Evolutionary conservation across 257 asterid genomes (phyloP).

Genomic region (Salvia splendens): DNA sequence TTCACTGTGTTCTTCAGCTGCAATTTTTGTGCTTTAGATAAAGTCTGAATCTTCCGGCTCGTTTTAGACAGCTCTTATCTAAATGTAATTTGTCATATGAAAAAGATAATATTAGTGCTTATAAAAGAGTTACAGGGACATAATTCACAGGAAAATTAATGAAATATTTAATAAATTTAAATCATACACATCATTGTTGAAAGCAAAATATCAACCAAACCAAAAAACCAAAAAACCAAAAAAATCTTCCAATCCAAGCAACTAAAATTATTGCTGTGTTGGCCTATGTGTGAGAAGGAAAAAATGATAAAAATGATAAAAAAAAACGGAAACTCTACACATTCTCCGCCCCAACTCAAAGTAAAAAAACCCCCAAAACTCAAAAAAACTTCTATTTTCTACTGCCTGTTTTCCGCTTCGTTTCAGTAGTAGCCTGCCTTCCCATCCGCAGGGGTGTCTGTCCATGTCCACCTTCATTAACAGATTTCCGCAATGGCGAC

Average conservation of each 20-base stretch:
- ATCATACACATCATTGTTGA: conserved; percentile 24
- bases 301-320: background rate
- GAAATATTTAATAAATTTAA: conserved; percentile 17
- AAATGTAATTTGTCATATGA: background rate
- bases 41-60: background rate
- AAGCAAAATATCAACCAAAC: conserved; percentile 27
- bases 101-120: background rate
- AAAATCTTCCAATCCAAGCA: conserved; percentile 34
- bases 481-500: conserved; percentile 57
- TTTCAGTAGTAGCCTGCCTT: conserved; percentile 50
- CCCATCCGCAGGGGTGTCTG: conserved; percentile 59
- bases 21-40: too few relatives aligned
- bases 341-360: conserved; percentile 35
- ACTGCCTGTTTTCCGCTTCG: conserved; percentile 54
- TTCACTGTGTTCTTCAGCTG: too few relatives aligned
- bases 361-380: conserved; percentile 23
- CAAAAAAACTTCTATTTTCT: conserved; percentile 50
- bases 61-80: background rate
- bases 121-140: background rate
- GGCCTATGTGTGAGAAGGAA: conserved; percentile 32
- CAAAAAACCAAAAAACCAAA: background rate
- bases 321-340: conserved; percentile 22
- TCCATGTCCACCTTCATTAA: conserved; percentile 47
- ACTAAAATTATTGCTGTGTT: conserved; percentile 56
- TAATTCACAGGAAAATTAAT: background rate